Percentiles rank a stretch among this genome's conserved stretches.
Evolutionary conservation across 805 yeast genomes (phyloP).

Genomic region (Myxozyma udenii): DNA sequence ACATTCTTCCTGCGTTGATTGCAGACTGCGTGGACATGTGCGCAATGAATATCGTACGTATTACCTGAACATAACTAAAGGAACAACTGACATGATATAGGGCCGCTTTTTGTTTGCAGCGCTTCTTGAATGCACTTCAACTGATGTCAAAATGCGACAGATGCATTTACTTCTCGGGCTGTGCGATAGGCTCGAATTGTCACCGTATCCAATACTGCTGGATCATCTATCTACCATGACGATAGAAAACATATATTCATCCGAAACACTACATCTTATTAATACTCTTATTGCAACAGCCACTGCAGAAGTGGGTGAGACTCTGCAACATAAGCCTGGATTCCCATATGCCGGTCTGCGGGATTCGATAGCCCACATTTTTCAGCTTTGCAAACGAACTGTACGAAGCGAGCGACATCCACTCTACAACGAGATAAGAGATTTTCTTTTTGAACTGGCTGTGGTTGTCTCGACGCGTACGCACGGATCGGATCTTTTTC

Average conservation of each 20-base stretch:
- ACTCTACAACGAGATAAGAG: background rate
- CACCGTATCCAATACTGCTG: conserved; percentile 5
- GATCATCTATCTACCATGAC: conserved; percentile 6
- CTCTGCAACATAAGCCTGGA: too few relatives aligned
- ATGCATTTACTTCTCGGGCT: conserved; percentile 5
- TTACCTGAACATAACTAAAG: too few relatives aligned
- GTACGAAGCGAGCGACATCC: conserved; percentile 10
- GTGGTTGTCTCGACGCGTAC: conserved; percentile 1
- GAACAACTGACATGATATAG: background rate
- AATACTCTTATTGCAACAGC: too few relatives aligned
- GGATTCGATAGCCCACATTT: conserved; percentile 6
- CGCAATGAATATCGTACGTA: conserved; percentile 18
- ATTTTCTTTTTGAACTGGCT: background rate
- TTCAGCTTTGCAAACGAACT: background rate
- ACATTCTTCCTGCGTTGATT: conserved; percentile 18
- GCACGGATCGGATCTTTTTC: conserved; percentile 1
- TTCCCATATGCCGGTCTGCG: background rate
- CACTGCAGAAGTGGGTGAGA: too few relatives aligned
- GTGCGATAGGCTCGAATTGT: conserved; percentile 3
- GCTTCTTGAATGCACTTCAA: conserved; percentile 7
- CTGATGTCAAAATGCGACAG: conserved; percentile 7
- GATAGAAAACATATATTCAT: background rate
- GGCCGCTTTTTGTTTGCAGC: conserved; percentile 11
- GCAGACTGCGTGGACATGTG: conserved; percentile 12
- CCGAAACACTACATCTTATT: too few relatives aligned